Conservation (phyloP, 495 filamentous ascomycete genomes). For the Tuber aestivum region DNA sequence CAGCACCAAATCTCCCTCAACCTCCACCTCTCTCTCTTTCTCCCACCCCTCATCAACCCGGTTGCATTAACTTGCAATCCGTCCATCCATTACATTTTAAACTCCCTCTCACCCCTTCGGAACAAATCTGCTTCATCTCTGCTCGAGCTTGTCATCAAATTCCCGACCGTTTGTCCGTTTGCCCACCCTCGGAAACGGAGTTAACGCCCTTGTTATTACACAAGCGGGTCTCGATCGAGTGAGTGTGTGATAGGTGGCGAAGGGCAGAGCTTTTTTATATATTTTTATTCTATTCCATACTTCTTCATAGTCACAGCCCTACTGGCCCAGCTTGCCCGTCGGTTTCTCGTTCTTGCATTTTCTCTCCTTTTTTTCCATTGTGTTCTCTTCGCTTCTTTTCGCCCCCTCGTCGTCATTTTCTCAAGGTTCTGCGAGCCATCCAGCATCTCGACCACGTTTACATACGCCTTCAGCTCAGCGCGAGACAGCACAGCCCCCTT, state of each 20-base stretch:
- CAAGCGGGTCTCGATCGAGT: constrained; percentile 32
- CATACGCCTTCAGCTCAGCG: neutral
- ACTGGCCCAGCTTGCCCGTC: constrained; percentile 2
- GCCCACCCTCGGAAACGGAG: constrained; percentile 27
- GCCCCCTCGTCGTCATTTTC: constrained; percentile 35
- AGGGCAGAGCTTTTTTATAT: constrained; percentile 2
- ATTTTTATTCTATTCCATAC: neutral
- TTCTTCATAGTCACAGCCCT: neutral
- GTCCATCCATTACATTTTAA: constrained; percentile 15
- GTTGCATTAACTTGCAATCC: constrained; percentile 41
- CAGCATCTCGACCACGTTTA: constrained; percentile 1
- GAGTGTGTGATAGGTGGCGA: constrained; percentile 24
- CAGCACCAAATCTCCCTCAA: constrained; percentile 18
- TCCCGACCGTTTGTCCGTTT: constrained; percentile 5
- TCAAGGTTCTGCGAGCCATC: constrained; percentile 36
- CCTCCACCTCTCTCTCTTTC: constrained; percentile 12
- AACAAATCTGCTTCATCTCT: constrained; percentile 10
- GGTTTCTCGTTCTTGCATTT: constrained; percentile 12
- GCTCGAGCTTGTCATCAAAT: neutral
- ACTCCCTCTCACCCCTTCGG: constrained; percentile 7
- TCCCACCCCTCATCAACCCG: constrained; percentile 14
- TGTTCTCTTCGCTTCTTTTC: constrained; percentile 4
- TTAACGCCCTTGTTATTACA: constrained; percentile 28
- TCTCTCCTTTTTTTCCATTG: constrained; percentile 20
- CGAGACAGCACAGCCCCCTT: constrained; percentile 1